Evolutionary conservation across 345 rosid species (phyloP).

Genomic region (Eucalyptus curtisii): DNA sequence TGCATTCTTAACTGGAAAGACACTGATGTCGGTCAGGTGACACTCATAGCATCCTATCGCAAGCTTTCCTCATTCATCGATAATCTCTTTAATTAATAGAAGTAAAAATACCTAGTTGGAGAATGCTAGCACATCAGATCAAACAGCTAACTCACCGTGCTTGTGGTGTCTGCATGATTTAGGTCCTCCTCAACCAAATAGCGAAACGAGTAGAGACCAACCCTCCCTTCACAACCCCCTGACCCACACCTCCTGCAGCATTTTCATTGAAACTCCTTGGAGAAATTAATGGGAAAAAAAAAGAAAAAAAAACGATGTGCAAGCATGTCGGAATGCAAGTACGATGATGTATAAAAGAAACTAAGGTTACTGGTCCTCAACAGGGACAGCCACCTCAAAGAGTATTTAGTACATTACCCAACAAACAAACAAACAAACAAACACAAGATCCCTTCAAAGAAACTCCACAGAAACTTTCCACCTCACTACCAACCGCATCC

Average conservation of each 20-base stretch:
- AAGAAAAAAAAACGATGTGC: not conserved
- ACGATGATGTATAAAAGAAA: constrained; percentile 11
- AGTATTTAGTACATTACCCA: constrained; percentile 23
- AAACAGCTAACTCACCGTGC: constrained; percentile 35
- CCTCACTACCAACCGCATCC: constrained; percentile 81
- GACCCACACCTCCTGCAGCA: constrained; percentile 40
- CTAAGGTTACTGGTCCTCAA: not conserved
- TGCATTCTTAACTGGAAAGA: not conserved
- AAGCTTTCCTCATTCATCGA: not conserved
- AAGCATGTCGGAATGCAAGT: not conserved
- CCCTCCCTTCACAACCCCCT: constrained; percentile 22
- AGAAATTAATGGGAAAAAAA: constrained; percentile 3
- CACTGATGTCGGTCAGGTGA: not conserved
- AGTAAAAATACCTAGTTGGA: not conserved
- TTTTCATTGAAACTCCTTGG: not conserved
- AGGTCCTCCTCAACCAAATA: constrained; percentile 2
- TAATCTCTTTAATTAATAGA: not conserved
- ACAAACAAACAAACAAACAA: constrained; percentile 50
- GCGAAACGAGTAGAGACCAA: not conserved
- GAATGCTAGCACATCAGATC: not conserved
- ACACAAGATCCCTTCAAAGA: constrained; percentile 65
- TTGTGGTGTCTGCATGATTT: constrained; percentile 85
- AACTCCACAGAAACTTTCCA: constrained; percentile 77
- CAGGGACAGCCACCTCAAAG: constrained; percentile 13
- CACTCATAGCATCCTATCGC: not conserved